Conservation (phyloP, 306 rosid species). For the Trifolium repens region DNA sequence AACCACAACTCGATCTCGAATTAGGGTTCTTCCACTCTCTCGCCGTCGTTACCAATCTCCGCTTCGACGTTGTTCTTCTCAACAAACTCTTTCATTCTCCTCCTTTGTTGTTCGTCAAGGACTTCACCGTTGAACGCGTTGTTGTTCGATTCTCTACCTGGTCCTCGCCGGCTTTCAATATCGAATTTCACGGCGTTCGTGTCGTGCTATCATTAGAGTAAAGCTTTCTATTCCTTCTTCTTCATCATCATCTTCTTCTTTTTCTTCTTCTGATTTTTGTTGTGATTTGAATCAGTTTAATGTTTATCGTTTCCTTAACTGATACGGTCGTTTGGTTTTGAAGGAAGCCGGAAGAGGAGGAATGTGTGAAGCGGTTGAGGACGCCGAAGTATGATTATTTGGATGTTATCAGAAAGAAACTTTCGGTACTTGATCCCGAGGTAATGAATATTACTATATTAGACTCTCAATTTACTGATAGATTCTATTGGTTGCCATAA, state of each 20-base stretch:
- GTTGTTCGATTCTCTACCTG: conserved; percentile 69
- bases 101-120: conserved; percentile 51
- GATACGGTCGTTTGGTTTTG: conserved; percentile 26
- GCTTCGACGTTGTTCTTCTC: conserved; percentile 59
- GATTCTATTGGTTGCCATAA: not conserved
- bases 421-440: conserved; percentile 82
- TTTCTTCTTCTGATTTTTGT: not conserved
- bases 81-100: conserved; percentile 62
- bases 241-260: not conserved
- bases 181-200: conserved; percentile 67
- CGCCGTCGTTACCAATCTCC: conserved; percentile 59
- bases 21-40: conserved; percentile 66
- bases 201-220: conserved; percentile 58
- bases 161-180: conserved; percentile 64
- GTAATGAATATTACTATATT: conserved; percentile 42
- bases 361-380: conserved; percentile 36
- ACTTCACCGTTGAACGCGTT: conserved; percentile 60
- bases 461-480: not conserved
- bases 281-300: conserved; percentile 10
- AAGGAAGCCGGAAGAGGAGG: conserved; percentile 62
- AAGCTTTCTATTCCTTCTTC: not conserved
- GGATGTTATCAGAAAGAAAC: conserved; percentile 61
- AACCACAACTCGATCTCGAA: conserved; percentile 62
- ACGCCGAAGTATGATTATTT: conserved; percentile 42
- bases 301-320: conserved; percentile 21